Evolutionary conservation across 352 stramenopile genomes (phyloP).

Genomic region (Globisporangium acanthophoron): DNA sequence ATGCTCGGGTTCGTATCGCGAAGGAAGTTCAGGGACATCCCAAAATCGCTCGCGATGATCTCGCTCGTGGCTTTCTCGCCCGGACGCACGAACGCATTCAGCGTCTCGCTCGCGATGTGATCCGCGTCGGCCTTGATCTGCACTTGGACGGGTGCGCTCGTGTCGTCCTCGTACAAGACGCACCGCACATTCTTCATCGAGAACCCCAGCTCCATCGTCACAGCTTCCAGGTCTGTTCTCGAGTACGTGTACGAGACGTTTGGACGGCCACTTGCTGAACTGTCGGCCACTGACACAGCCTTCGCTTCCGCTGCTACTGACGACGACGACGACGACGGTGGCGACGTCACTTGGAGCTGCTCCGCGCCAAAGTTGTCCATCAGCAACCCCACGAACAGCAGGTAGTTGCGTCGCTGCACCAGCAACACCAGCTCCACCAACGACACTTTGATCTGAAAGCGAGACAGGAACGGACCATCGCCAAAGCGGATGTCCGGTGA

Average conservation of each 20-base stretch:
- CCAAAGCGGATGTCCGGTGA: slow-evolving; percentile 37
- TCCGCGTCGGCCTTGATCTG: not conserved
- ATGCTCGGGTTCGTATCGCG: slow-evolving; percentile 11
- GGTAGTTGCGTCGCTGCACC: slow-evolving; percentile 34
- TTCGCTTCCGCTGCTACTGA: not conserved
- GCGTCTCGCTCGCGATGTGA: not conserved
- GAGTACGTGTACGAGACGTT: slow-evolving; percentile 69
- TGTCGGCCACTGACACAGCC: not conserved
- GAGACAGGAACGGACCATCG: slow-evolving; percentile 36
- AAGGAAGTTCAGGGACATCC: slow-evolving; percentile 12
- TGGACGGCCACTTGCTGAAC: slow-evolving; percentile 35
- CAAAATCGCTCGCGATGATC: slow-evolving; percentile 12
- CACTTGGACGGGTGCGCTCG: not conserved
- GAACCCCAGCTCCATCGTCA: slow-evolving; percentile 62
- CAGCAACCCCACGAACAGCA: slow-evolving; percentile 58
- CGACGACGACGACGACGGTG: not conserved
- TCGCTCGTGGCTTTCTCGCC: slow-evolving; percentile 7
- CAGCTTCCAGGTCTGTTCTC: slow-evolving; percentile 54
- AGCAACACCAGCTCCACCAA: slow-evolving; percentile 24
- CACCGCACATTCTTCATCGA: slow-evolving; percentile 51
- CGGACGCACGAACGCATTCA: slow-evolving; percentile 3
- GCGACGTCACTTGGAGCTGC: slow-evolving; percentile 23
- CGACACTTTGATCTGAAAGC: slow-evolving; percentile 43
- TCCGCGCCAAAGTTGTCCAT: slow-evolving; percentile 74
- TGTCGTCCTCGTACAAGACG: slow-evolving; percentile 30